Base-by-base conservation (phyloP, 2,329 filamentous ascomycete genomes). In the Diplodia seriata region DNA sequence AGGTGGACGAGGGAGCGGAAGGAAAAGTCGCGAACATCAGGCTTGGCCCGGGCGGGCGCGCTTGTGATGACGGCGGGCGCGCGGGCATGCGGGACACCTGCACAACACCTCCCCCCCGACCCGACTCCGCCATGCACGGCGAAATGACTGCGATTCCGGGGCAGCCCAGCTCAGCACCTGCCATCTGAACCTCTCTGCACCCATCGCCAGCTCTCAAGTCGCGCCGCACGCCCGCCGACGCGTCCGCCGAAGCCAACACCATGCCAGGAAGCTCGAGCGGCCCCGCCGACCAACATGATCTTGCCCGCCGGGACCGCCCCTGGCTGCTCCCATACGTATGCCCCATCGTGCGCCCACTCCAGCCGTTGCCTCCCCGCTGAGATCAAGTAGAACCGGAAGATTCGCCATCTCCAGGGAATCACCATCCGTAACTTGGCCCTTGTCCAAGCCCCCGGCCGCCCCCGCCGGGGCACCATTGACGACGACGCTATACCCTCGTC, bases 381-480 rank as follows among this genome's bases (percentile, higher is more conserved):
- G 29, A 20, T 4, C n/a, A 11, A 11, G 29, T 73, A 95, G 85
- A 97, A 97, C 78, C 91, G 93, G 77, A 93, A 91, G 78, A 85
- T 98, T 65, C 89, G 94, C 66, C 94, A 97, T 82, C 86, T 97
- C 4, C 90, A 92, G 74, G 93, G 92, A 72, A 88, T 98, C 73
- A 94, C 91, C 67, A 82, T 97, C 63, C 92, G 94, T 68, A 97
- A 97, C 78, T 84, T 97, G 53, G 89, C 88, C 70, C 89, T 97
- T n/a, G 72, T 72, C 83, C 83, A 29, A 83, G 82, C 70, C 81
- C 83, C 68, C 81, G 81, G 74, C 81, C 74, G 85, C 69, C 71
- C 76, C 47, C 84, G 84, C 64, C 81, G 83, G 15, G 86, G 85
- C 78, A 90, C 92, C 49, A 90, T 91, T 74, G 91, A 94, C 80